A percentile compares a stretch with the other conserved stretches of the same genome.
Conservation (phyloP, 140 eudicot genomes). For the Flaveria floridana region DNA sequence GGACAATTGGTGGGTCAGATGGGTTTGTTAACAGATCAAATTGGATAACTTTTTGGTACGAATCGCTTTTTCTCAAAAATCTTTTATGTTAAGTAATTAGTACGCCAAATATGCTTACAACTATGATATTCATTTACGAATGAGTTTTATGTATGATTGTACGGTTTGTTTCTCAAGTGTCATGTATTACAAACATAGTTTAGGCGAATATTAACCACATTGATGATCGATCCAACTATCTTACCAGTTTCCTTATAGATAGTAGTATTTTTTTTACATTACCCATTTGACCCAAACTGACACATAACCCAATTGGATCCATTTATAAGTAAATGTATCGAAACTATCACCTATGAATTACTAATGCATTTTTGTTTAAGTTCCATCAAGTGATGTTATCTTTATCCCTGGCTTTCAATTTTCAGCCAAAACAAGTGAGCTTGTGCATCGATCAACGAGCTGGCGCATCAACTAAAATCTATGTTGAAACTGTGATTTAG, state of each 20-base stretch:
- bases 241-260: not conserved
- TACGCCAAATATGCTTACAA: too few relatives aligned
- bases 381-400: not conserved
- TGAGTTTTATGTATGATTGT: too few relatives aligned
- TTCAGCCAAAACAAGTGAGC: constrained; percentile 17
- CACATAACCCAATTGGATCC: not conserved
- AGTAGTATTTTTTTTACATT: not conserved
- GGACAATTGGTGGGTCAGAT: not conserved
- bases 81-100: not conserved
- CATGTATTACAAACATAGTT: too few relatives aligned
- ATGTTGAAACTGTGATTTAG: constrained; percentile 10
- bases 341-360: not conserved
- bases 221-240: not conserved
- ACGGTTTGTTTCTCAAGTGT: too few relatives aligned
- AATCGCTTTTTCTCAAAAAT: not conserved
- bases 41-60: not conserved
- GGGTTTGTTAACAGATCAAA: not conserved
- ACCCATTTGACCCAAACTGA: constrained; percentile 8
- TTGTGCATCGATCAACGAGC: not conserved
- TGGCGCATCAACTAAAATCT: not conserved
- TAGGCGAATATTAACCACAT: too few relatives aligned
- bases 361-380: not conserved
- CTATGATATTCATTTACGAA: too few relatives aligned
- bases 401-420: not conserved
- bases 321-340: not conserved